A percentile compares a stretch with the other conserved stretches of the same genome.
These are phyloP conservation scores for Acaromyces ingoldii DNA, from an alignment of 1,284 basidiomycete species.

Conservation along the genomic window DNA sequence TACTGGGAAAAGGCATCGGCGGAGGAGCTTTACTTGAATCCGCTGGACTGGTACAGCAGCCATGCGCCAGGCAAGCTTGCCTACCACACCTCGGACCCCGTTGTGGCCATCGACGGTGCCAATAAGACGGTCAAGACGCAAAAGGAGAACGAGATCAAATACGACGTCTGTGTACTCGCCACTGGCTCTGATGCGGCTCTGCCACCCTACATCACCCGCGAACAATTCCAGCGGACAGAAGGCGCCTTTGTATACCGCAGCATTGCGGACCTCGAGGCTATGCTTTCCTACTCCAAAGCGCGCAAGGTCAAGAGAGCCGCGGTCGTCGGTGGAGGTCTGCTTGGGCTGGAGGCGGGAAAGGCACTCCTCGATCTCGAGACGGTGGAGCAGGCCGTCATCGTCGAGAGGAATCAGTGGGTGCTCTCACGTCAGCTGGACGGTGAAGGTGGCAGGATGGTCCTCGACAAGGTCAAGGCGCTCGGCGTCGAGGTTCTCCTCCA, in stretches of 20 bases:
- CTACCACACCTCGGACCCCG: constrained; percentile 48
- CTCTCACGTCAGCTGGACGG: constrained; percentile 68
- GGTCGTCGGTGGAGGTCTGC: constrained; percentile 68
- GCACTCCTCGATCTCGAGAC: constrained; percentile 63
- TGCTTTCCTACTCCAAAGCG: constrained; percentile 39
- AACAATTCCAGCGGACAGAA: constrained; percentile 54
- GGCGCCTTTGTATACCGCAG: constrained; percentile 71
- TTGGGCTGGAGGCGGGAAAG: constrained; percentile 71
- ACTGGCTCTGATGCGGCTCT: constrained; percentile 67
- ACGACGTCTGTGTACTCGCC: constrained; percentile 60
- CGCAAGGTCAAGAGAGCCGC: constrained; percentile 59
- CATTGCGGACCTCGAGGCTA: constrained; percentile 53
- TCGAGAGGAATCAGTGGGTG: constrained; percentile 63
- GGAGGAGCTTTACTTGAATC: constrained; percentile 65
- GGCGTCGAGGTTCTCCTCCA: constrained; percentile 63
- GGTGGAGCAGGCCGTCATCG: constrained; percentile 57
- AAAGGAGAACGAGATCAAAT: constrained; percentile 58
- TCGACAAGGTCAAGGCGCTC: constrained; percentile 64
- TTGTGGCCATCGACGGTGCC: constrained; percentile 56
- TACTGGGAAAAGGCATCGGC: constrained; percentile 65
- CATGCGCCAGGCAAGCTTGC: constrained; percentile 43
- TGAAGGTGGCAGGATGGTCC: constrained; percentile 66
- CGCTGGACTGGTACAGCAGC: constrained; percentile 59
- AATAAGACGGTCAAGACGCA: constrained; percentile 57
- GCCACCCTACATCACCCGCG: constrained; percentile 61